Conservation (phyloP, 257 asterid genomes). For the Solanum paucissectum region DNA sequence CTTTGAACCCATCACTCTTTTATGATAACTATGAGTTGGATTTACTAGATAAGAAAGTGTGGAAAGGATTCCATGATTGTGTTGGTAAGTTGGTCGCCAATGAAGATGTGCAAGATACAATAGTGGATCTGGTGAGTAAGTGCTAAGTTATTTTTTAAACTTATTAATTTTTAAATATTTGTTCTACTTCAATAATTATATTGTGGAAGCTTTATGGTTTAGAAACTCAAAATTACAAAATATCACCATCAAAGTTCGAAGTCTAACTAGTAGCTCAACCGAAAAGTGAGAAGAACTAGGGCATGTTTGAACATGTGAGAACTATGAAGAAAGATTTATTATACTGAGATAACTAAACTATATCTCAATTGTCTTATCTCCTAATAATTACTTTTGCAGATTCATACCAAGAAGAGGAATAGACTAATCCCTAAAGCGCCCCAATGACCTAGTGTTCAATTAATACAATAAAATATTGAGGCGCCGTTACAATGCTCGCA, state of each 20-base stretch:
- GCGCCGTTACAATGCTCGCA: neutral
- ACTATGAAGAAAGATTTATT: neutral
- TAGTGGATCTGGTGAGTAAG: neutral
- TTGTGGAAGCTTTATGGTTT: neutral
- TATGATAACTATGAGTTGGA: neutral
- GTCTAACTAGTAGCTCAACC: neutral
- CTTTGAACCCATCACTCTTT: neutral
- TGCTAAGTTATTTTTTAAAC: neutral
- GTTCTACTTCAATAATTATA: neutral
- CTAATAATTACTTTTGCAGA: neutral
- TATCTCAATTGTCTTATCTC: neutral
- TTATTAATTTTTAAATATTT: too few species aligned
- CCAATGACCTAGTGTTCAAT: neutral
- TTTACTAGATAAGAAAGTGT: neutral
- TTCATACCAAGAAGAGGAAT: neutral
- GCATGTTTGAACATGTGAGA: neutral
- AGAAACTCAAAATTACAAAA: too few species aligned
- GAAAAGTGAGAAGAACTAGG: neutral
- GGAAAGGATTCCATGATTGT: neutral
- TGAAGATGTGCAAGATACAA: neutral
- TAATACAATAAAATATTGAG: neutral
- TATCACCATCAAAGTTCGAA: neutral
- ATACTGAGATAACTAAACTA: neutral
- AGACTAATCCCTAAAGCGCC: neutral
- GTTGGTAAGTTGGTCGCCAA: neutral